Evolutionary conservation across 495 filamentous ascomycete genomes (phyloP).

Genomic region (Penicillium manginii): DNA sequence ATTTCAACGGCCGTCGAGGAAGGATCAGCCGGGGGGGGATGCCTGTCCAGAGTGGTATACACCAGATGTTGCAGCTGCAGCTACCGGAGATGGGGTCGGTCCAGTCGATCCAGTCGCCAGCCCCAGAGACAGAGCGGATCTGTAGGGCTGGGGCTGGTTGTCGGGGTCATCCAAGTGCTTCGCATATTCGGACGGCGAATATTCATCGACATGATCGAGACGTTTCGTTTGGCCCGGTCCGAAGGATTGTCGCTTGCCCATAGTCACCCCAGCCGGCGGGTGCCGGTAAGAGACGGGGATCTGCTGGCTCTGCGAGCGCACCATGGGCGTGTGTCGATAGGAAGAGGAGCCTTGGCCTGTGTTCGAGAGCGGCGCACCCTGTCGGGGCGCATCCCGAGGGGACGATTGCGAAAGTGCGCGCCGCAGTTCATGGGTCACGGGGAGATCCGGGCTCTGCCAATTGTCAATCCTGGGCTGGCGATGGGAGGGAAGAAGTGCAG

Average conservation of each 20-base stretch:
- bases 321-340: slow-evolving; percentile 44
- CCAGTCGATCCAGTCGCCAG: slow-evolving; percentile 36
- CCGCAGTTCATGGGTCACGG: slow-evolving; percentile 38
- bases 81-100: slow-evolving; percentile 10
- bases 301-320: slow-evolving; percentile 51
- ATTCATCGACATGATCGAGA: slow-evolving; percentile 47
- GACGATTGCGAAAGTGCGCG: slow-evolving; percentile 41
- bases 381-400: slow-evolving; percentile 33
- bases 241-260: slow-evolving; percentile 40
- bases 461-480: slow-evolving; percentile 51
- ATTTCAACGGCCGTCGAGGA: slow-evolving; percentile 38
- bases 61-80: not conserved
- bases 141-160: slow-evolving; percentile 23
- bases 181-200: slow-evolving; percentile 48
- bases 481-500: slow-evolving; percentile 23
- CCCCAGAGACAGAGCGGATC: slow-evolving; percentile 35
- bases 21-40: slow-evolving; percentile 26
- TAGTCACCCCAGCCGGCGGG: slow-evolving; percentile 26
- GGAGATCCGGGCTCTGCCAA: slow-evolving; percentile 52
- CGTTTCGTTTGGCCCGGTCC: slow-evolving; percentile 34
- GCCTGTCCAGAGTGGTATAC: slow-evolving; percentile 23
- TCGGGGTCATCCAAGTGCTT: slow-evolving; percentile 39
- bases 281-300: slow-evolving; percentile 42
- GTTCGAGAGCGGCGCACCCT: slow-evolving; percentile 21
- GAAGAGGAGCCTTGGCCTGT: slow-evolving; percentile 21